These are phyloP conservation scores for Leptosphaerulina australis DNA, from an alignment of 2,329 filamentous ascomycete species.

Conservation along the genomic window DNA sequence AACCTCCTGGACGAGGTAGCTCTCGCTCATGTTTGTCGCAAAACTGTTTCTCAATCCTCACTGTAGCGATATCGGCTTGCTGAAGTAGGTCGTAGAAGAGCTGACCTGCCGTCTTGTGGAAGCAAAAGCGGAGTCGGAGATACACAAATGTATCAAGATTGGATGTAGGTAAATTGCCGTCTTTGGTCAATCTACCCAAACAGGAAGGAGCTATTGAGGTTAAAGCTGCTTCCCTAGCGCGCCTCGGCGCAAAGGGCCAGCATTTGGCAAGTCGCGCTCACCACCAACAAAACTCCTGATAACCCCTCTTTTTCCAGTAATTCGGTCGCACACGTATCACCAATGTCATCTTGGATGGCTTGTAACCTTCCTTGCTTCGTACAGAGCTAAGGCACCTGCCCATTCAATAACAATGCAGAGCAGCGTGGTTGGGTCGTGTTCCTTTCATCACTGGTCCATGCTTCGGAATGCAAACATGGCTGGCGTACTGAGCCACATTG, in stretches of 20 bases:
- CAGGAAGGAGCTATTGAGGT: slow-evolving; percentile 30
- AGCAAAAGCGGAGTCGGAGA: slow-evolving; percentile 34
- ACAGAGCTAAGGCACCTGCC: slow-evolving; percentile 9
- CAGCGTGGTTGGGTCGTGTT: slow-evolving; percentile 16
- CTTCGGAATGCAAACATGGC: slow-evolving; percentile 22
- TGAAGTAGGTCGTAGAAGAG: slow-evolving; percentile 21
- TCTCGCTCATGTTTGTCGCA: slow-evolving; percentile 24
- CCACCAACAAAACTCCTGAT: slow-evolving; percentile 18
- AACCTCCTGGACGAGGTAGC: slow-evolving; percentile 37
- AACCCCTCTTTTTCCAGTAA: slow-evolving; percentile 22
- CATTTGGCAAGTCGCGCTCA: slow-evolving; percentile 29
- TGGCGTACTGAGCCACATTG: background rate
- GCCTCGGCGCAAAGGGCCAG: slow-evolving; percentile 28
- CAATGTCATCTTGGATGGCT: slow-evolving; percentile 22
- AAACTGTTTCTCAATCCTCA: slow-evolving; percentile 22
- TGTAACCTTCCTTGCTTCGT: slow-evolving; percentile 35
- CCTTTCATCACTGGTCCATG: slow-evolving; percentile 36
- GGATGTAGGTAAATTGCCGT: slow-evolving; percentile 30
- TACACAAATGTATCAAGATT: slow-evolving; percentile 29
- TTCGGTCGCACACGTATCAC: slow-evolving; percentile 33
- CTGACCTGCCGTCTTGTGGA: slow-evolving; percentile 26
- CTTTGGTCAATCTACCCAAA: slow-evolving; percentile 30
- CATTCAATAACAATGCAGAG: slow-evolving; percentile 19
- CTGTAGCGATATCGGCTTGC: slow-evolving; percentile 29
- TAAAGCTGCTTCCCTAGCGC: slow-evolving; percentile 17